Conservation (phyloP, 139 green algal species). For the Dunaliella sp. region DNA sequence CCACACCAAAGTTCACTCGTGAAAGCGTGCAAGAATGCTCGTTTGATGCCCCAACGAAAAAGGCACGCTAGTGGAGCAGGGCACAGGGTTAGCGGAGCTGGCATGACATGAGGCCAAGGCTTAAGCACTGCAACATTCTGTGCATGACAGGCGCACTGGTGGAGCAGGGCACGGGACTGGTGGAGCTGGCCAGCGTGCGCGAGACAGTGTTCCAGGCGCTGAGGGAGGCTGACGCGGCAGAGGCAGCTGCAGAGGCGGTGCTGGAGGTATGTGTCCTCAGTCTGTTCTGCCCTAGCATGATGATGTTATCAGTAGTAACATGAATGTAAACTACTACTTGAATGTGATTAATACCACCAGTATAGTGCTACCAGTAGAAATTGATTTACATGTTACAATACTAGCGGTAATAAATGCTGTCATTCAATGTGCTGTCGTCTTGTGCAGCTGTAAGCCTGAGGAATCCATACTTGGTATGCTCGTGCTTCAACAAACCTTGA, state of each 20-base stretch:
- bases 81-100: too few species aligned
- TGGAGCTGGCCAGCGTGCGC: background rate
- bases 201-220: background rate
- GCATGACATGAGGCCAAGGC: too few species aligned
- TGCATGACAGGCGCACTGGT: background rate
- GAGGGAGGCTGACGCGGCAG: slow-evolving; percentile 16
- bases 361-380: background rate
- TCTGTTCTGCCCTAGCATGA: background rate
- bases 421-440: background rate
- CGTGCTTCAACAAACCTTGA: too few species aligned
- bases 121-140: too few species aligned
- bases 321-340: background rate
- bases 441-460: too few species aligned
- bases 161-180: background rate
- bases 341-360: too few species aligned
- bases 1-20: too few species aligned
- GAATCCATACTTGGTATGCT: too few species aligned
- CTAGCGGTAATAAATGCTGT: background rate
- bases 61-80: too few species aligned
- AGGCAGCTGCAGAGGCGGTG: slow-evolving; percentile 19
- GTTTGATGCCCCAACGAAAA: too few species aligned
- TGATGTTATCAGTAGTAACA: background rate
- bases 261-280: slow-evolving; percentile 11
- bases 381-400: background rate
- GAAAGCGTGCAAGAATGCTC: too few species aligned